phyloP scores from a whole-genome alignment of 805 yeast species.

The Wickerhamiella azymoides region DNA sequence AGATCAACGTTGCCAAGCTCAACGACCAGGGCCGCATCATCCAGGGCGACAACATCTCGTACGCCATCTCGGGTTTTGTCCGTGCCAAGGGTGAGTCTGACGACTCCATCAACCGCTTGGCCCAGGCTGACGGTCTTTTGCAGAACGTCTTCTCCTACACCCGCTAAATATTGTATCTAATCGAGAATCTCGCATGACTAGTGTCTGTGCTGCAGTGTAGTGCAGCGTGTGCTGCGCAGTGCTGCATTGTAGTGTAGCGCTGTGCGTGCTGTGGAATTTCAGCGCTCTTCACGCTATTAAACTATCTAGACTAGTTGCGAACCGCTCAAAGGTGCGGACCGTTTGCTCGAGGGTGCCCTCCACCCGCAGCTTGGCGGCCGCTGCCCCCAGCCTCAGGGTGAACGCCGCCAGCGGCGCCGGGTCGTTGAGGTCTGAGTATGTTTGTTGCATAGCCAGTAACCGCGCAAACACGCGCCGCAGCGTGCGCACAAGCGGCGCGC shows the following conservation, averaged over 20 bases:
- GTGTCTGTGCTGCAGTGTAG: background rate
- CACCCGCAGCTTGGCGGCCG: background rate
- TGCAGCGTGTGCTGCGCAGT: background rate
- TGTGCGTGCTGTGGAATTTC: background rate
- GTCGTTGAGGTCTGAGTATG: background rate
- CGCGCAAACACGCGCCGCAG: background rate
- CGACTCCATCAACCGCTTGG: conserved; percentile 97
- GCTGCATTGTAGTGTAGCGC: background rate
- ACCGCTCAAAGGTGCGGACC: background rate
- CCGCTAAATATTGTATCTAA: conserved; percentile 20
- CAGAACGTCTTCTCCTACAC: conserved; percentile 44
- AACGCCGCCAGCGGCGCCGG: background rate
- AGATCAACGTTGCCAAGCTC: conserved; percentile 96
- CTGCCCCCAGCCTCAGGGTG: background rate
- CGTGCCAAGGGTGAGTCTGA: conserved; percentile 99
- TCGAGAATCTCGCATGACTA: no score
- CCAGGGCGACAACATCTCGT: conserved; percentile 80
- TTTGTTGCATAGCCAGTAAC: background rate
- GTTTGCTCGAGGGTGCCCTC: no score
- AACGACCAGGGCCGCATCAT: conserved; percentile 93
- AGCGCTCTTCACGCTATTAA: background rate
- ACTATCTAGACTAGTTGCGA: background rate
- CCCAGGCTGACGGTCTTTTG: conserved; percentile 96
- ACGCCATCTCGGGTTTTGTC: conserved; percentile 94
- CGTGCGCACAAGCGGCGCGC: background rate